These are phyloP conservation scores for Alternaria brassicicola DNA, from an alignment of 2,329 filamentous ascomycete species.

Conservation along the genomic window DNA sequence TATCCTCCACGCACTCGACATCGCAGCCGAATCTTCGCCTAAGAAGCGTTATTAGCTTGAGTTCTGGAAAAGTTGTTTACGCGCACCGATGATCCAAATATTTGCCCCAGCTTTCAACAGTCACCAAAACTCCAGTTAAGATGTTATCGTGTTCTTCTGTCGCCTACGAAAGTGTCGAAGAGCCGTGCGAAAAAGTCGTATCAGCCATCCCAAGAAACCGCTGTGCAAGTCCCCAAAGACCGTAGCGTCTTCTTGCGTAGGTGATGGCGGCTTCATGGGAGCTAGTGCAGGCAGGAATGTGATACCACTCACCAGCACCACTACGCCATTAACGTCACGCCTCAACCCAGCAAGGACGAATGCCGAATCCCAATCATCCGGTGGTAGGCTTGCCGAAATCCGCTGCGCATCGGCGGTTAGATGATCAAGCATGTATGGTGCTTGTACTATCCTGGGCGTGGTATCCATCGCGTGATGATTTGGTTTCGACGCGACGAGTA, in stretches of 20 bases:
- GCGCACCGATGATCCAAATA: background rate
- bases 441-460: background rate
- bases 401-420: conserved; percentile 17
- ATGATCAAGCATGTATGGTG: conserved; percentile 26
- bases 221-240: background rate
- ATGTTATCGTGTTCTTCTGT: conserved; percentile 1
- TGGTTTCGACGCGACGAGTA: background rate
- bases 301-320: conserved; percentile 9
- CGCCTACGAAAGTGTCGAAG: background rate
- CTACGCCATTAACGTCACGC: conserved; percentile 12
- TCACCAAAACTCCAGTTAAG: background rate
- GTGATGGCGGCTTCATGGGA: background rate
- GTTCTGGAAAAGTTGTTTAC: background rate
- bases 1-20: conserved; percentile 64
- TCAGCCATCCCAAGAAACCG: background rate
- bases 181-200: background rate
- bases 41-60: conserved; percentile 35
- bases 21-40: conserved; percentile 45
- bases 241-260: background rate
- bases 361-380: conserved; percentile 19
- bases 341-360: conserved; percentile 3
- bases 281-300: background rate
- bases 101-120: background rate
- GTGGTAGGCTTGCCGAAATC: conserved; percentile 22
- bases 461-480: background rate